A percentile compares a stretch with the other conserved stretches of the same genome.
Evolutionary conservation across 139 green algal genomes (phyloP).

Genomic region (Yamagishiella unicocca): DNA sequence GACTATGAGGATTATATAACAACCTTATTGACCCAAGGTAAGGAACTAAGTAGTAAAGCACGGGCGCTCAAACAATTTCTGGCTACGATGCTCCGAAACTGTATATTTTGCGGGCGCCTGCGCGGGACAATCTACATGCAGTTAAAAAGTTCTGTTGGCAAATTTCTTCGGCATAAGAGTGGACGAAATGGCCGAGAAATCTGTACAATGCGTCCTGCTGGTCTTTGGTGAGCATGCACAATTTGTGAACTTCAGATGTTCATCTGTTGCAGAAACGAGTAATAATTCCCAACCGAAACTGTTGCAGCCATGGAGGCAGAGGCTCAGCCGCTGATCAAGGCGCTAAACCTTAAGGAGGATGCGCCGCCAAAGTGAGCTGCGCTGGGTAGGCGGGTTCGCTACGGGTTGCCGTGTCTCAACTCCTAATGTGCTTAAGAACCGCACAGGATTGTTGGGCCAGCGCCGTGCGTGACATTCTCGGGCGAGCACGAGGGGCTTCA

Average conservation of each 20-base stretch:
- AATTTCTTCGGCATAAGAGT: background rate
- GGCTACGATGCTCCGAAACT: background rate
- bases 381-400: conserved; percentile 1
- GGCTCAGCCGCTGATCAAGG: conserved; percentile 83
- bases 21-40: too few species aligned
- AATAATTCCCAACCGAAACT: too few species aligned
- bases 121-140: background rate
- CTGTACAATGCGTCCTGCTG: conserved; percentile 56
- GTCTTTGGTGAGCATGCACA: conserved; percentile 53
- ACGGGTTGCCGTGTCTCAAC: background rate
- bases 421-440: too few species aligned
- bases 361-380: conserved; percentile 56
- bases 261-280: background rate
- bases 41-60: too few species aligned
- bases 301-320: conserved; percentile 95
- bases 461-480: conserved; percentile 77
- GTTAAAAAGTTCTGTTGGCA: background rate
- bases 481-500: conserved; percentile 65
- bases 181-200: conserved; percentile 3
- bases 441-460: conserved; percentile 68
- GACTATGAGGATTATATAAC: too few species aligned
- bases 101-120: background rate
- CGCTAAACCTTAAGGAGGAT: conserved; percentile 73
- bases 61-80: too few species aligned
- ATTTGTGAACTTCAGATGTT: background rate